Base-by-base conservation (phyloP, 2,329 filamentous ascomycete genomes). In the Claviceps sp. region DNA sequence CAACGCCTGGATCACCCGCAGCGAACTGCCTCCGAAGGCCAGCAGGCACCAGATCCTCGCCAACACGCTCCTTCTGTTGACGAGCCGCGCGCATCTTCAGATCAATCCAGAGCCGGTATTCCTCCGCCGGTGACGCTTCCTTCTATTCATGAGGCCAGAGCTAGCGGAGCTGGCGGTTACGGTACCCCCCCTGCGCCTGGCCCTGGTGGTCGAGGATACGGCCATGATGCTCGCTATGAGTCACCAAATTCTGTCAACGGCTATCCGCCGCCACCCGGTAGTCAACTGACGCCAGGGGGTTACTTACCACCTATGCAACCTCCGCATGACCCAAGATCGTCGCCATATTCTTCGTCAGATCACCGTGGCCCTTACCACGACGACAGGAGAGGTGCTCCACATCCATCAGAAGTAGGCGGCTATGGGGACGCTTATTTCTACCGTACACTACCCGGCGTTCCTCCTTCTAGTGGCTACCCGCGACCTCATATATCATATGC, bases 131-230 rank as follows among this genome's bases (percentile, higher is more conserved):
- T 75, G 54, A 74, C 69, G 54, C 64, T 76, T 37, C 75, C 75
- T 1, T 71, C 75, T 18, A 77, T 78, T 50, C 69, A 76, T 51
- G 75, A 76, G 58, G 63, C 69, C 47, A 65, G 70, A 49, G 59
- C 63, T 37, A 57, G 64, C 52, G 56, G 59, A 49, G 59, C 63
- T 37, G 58, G 64, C 52, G 56, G 59, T 18, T 71, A 71, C 52
- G 61, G 63, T 9, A 58, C 63, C 44, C 66, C 62, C 44, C 66
- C 62, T 45, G 58, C 62, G 47, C 56, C 56, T 47, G 58, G 64
- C 18, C 63, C 65, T 54, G 63, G 61, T 41, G 65, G 62, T 48
- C 64, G 63, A 13, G 40, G 42, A 40, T 68, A 67, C 49, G 54
- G 60, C 20, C 54, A 58, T n/a, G 65, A 68, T 52, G 60, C 63